Base-by-base conservation (phyloP, 1,284 basidiomycete species). In the Vanrija sp. region DNA sequence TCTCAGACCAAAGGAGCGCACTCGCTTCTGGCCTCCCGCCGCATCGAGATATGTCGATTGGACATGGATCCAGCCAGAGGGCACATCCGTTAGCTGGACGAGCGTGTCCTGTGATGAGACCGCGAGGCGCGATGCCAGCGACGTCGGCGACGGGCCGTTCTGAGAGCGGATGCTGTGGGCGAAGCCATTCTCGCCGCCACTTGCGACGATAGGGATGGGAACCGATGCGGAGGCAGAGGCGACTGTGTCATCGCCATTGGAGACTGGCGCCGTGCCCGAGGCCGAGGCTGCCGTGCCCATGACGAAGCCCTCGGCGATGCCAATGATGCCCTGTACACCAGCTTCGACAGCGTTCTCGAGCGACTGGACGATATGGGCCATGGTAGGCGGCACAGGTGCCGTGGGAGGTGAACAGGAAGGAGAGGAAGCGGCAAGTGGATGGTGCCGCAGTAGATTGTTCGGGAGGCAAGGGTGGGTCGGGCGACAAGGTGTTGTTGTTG, bases 31-130 rank as follows among this genome's bases (percentile, higher is more conserved):
- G 6, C 66, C 65, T 3, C 64, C 61, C 2, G 61, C 67, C 5
- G 54, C 52, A 34, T 65, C 68, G 43, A 75, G 61, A 43, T 75
- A 75, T 3, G 71, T 70, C 10, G 71, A 70, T 52, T 68, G 73
- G 15, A 75, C 63, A 49, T 75, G 72, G 25, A 75, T 75, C 73
- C 73, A 75, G 21, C 73, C 73, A 6, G 71, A 72, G 3, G 71
- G 65, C 3, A 75, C 69, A 43, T 73, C 73, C 6, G 65, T 49
- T 3, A 63, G 61, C 54, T 72, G 65, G 9, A 75, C 56, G 5
- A 75, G 61, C 25, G 42, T 19, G 44, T 56, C 52, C n/a, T 61
- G 55, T 8, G n/a, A 18, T 16, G 46, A 48, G 3, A 51, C 38
- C 1, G 55, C 59, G 21, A 61, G 25, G 10, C 59, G 55, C 4